phyloP scores from a whole-genome alignment of 495 filamentous ascomycete species.

The Monascus purpureus region DNA sequence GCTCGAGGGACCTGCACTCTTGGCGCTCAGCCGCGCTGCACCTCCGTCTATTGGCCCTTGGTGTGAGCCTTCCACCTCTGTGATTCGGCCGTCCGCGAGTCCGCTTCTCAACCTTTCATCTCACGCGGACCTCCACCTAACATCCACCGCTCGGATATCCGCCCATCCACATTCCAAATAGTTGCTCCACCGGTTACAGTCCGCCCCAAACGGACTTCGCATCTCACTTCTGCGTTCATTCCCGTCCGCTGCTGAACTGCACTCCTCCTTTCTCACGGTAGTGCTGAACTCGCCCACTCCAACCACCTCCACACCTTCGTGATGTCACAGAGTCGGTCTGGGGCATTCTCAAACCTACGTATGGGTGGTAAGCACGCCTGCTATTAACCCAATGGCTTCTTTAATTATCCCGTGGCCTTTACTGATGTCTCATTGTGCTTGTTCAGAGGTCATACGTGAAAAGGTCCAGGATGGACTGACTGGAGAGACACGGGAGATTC shows the following conservation, averaged over 20 bases:
- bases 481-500: constrained; percentile 88
- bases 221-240: constrained; percentile 17
- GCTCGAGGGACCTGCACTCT: constrained; percentile 6
- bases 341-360: constrained; percentile 61
- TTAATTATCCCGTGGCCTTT: neutral
- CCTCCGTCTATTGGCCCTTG: constrained; percentile 12
- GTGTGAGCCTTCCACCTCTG: constrained; percentile 11
- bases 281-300: constrained; percentile 9
- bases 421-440: too few relatives aligned
- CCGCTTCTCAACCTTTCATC: constrained; percentile 16
- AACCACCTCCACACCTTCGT: constrained; percentile 14
- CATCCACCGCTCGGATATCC: constrained; percentile 17
- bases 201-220: constrained; percentile 41
- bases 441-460: constrained; percentile 86
- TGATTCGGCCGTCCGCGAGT: constrained; percentile 13
- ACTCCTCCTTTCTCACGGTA: constrained; percentile 32
- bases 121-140: constrained; percentile 19
- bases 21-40: constrained; percentile 9
- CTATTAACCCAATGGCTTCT: neutral
- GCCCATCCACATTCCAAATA: constrained; percentile 14
- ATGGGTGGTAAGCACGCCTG: constrained; percentile 58
- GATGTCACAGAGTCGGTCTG: constrained; percentile 65
- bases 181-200: constrained; percentile 14
- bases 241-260: constrained; percentile 29
- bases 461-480: constrained; percentile 98